A percentile compares a stretch with the other conserved stretches of the same genome.
Evolutionary conservation across 2,329 filamentous ascomycete species (phyloP).

Genomic region (Colletotrichum godetiae): DNA sequence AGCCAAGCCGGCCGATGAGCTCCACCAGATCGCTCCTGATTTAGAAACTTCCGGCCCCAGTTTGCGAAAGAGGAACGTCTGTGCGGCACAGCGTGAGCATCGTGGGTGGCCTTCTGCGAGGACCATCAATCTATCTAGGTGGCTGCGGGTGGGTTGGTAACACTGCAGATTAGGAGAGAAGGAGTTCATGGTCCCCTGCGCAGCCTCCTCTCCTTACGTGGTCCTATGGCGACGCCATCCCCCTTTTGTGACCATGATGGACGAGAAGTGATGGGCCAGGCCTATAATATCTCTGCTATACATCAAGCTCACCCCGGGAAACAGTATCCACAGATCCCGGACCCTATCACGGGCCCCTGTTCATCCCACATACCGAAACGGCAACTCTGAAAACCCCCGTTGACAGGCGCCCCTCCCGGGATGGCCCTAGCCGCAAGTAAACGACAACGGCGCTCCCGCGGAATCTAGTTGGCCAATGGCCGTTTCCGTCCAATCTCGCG

Average conservation of each 20-base stretch:
- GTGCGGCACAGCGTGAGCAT: neutral
- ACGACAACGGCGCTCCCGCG: neutral
- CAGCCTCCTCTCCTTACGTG: conserved; percentile 21
- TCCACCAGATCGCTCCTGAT: neutral
- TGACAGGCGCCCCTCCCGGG: neutral
- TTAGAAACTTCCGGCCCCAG: conserved; percentile 15
- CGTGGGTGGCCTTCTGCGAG: neutral
- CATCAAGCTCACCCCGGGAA: conserved; percentile 7
- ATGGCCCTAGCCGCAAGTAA: neutral
- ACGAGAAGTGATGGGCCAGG: neutral
- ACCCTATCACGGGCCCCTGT: neutral
- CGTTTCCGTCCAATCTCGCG: neutral
- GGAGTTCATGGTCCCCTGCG: conserved; percentile 3
- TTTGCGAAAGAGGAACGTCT: neutral
- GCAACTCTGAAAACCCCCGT: neutral
- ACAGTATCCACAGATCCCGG: conserved; percentile 1
- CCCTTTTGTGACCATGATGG: neutral
- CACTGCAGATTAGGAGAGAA: neutral
- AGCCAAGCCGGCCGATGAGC: neutral
- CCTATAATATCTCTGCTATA: conserved; percentile 5
- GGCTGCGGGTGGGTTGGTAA: neutral
- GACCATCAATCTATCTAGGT: no score
- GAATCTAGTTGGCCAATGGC: neutral
- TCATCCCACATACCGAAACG: conserved; percentile 28
- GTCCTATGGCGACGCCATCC: neutral